Conservation (phyloP, 2,329 filamentous ascomycete species). For the Sporothrix dimorphospora region DNA sequence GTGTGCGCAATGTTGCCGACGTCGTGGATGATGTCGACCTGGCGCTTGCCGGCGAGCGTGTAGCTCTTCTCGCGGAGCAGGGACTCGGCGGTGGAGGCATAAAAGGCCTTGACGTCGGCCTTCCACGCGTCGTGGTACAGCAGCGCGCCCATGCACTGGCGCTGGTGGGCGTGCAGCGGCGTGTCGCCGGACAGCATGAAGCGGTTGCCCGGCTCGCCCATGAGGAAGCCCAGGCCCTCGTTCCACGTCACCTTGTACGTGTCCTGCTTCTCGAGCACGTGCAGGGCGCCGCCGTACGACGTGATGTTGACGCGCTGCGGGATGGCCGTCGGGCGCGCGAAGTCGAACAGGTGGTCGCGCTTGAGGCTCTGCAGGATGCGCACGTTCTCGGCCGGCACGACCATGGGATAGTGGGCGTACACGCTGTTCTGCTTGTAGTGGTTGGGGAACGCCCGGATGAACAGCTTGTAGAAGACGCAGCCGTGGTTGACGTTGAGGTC, state of each 20-base stretch:
- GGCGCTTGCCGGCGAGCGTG: slow-evolving; percentile 60
- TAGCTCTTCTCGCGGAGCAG: slow-evolving; percentile 69
- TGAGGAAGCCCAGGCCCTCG: slow-evolving; percentile 63
- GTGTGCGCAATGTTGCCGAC: slow-evolving; percentile 69
- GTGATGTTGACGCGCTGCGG: slow-evolving; percentile 58
- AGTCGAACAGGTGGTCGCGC: slow-evolving; percentile 71
- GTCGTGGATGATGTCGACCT: slow-evolving; percentile 73
- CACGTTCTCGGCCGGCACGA: slow-evolving; percentile 70
- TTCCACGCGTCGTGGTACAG: slow-evolving; percentile 66
- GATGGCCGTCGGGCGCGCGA: slow-evolving; percentile 60
- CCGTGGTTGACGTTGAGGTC: slow-evolving; percentile 76
- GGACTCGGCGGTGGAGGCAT: slow-evolving; percentile 61
- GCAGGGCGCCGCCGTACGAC: slow-evolving; percentile 63
- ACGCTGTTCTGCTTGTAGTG: slow-evolving; percentile 78
- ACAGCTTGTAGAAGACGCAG: slow-evolving; percentile 83
- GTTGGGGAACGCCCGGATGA: slow-evolving; percentile 76
- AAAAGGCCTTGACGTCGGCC: slow-evolving; percentile 67
- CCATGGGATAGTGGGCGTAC: slow-evolving; percentile 79
- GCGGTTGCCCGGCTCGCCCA: slow-evolving; percentile 56
- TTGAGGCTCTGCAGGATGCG: slow-evolving; percentile 70
- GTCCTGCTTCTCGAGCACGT: slow-evolving; percentile 62
- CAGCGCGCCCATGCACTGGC: slow-evolving; percentile 57
- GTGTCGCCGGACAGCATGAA: slow-evolving; percentile 61
- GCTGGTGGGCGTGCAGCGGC: slow-evolving; percentile 53
- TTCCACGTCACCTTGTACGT: slow-evolving; percentile 70